These are phyloP conservation scores for Russula lepida DNA, from an alignment of 768 basidiomycete species.

Conservation along the genomic window DNA sequence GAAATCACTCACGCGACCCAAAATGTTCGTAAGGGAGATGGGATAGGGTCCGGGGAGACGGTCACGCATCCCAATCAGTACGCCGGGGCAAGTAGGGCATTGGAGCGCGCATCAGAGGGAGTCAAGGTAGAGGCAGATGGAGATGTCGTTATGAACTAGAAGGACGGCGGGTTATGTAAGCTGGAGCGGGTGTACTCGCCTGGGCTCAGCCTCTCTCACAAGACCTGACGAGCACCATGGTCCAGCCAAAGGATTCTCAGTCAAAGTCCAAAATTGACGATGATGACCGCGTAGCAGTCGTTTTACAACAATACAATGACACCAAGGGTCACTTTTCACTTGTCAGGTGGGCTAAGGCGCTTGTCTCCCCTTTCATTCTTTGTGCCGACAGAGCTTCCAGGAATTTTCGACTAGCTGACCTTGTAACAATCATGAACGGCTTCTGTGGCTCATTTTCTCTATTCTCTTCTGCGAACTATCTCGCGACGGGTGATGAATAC, in stretches of 20 bases:
- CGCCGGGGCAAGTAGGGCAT: conserved; percentile 62
- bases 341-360: conserved; percentile 56
- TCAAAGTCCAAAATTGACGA: conserved; percentile 27
- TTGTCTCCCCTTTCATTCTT: background rate
- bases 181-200: background rate
- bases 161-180: conserved; percentile 6
- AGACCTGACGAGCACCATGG: conserved; percentile 31
- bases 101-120: conserved; percentile 36
- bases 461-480: conserved; percentile 87
- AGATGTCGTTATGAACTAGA: conserved; percentile 29
- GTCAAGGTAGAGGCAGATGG: conserved; percentile 26
- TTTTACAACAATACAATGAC: conserved; percentile 75
- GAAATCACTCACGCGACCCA: conserved; percentile 75
- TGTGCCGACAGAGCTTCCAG: conserved; percentile 35
- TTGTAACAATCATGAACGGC: conserved; percentile 98
- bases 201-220: background rate
- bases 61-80: conserved; percentile 95
- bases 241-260: conserved; percentile 37
- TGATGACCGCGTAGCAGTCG: conserved; percentile 29
- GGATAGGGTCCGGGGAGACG: conserved; percentile 74
- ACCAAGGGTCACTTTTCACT: conserved; percentile 95
- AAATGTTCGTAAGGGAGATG: conserved; percentile 84
- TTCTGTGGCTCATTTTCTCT: conserved; percentile 95
- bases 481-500: conserved; percentile 67
- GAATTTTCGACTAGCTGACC: conserved; percentile 95